Base-by-base conservation (phyloP, 2,329 filamentous ascomycete genomes). In the Aspergillus sojae region DNA sequence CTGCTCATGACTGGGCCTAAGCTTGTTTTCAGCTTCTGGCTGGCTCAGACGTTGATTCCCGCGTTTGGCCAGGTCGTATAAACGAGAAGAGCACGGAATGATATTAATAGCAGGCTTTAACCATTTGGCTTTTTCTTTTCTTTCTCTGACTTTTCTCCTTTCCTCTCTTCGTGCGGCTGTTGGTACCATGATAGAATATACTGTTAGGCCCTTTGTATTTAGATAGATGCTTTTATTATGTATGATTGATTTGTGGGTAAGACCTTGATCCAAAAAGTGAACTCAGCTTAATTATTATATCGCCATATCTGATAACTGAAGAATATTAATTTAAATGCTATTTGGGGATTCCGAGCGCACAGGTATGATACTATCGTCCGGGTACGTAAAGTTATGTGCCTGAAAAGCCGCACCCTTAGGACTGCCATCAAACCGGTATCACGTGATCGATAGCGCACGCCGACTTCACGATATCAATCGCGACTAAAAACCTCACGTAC, bases 1-100 rank as follows among this genome's bases (percentile, higher is more conserved):
- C 88, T 99, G 68, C 86, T 99, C 75, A 99, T 99, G 95, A 99
- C 95, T 19, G 96, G 95, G 28, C 95, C 95, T 67, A 99, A 99
- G 87, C 87, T 99, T 65, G 95, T 98, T 67, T 99, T 99, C 85
- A 97, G 94, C 65, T 99, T 99, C 89, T 99, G 95, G 95, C 88
- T 99, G 76, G 95, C 95, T 62, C 95, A 99, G 85, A 98, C 95
- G 34, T 85, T 99, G 74, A 99, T 99, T 76, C 95, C 95, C 58
- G 91, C 93, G 45, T 98, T 98, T 79, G 92, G 88, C 74, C 88
- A 88, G 79, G 77, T 89, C 63, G 80, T 88, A 77, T 88, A 84
- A 69, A 71, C 9, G 56, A 59, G 54, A 61, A 48, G 26, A 57
- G 26, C 39, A 21, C 52, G 26, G 26, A 60, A 32, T 26, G 28